Percentiles rank a stretch among this genome's conserved stretches.
These are phyloP conservation scores for Isoetes taiwanensis DNA, from an alignment of 75 land plant genomes.

Conservation along the genomic window DNA sequence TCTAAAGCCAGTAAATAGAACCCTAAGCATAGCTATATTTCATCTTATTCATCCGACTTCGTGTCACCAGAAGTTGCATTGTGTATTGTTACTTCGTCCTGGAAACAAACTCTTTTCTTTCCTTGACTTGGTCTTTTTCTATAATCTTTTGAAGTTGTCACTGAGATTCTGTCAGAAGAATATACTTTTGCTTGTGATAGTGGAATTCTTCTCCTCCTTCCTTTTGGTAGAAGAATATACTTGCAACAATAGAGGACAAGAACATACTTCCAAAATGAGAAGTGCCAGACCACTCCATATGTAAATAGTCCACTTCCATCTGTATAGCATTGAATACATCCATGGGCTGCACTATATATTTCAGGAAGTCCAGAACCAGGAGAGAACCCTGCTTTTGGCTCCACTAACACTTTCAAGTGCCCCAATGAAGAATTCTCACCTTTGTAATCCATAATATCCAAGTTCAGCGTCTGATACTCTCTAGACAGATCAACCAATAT, in stretches of 20 bases:
- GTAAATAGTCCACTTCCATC: slow-evolving; percentile 76
- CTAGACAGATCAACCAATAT: slow-evolving; percentile 39
- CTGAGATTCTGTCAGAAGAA: too few relatives aligned
- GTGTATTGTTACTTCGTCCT: too few relatives aligned
- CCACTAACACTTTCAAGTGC: slow-evolving; percentile 34
- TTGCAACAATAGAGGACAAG: slow-evolving; percentile 43
- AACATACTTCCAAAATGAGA: slow-evolving; percentile 40
- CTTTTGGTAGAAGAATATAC: slow-evolving; percentile 33
- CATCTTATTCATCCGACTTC: too few relatives aligned
- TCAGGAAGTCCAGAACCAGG: slow-evolving; percentile 53
- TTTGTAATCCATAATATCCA: slow-evolving; percentile 35
- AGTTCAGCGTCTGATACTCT: slow-evolving; percentile 44
- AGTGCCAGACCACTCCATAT: slow-evolving; percentile 49
- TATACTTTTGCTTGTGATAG: too few relatives aligned
- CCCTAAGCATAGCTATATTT: too few relatives aligned
- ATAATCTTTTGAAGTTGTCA: too few relatives aligned
- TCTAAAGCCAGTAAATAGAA: too few relatives aligned
- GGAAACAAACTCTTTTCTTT: too few relatives aligned
- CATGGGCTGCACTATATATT: slow-evolving; percentile 63
- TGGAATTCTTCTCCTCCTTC: neutral
- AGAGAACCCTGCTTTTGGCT: slow-evolving; percentile 51
- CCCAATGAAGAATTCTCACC: slow-evolving; percentile 35
- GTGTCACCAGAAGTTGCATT: too few relatives aligned
- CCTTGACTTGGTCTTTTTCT: too few relatives aligned
- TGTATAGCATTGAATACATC: slow-evolving; percentile 35